Evolutionary conservation across 2,329 filamentous ascomycete genomes (phyloP), one percentile per base, ranked within the genome.

Genomic region (Colletotrichum costaricense): DNA sequence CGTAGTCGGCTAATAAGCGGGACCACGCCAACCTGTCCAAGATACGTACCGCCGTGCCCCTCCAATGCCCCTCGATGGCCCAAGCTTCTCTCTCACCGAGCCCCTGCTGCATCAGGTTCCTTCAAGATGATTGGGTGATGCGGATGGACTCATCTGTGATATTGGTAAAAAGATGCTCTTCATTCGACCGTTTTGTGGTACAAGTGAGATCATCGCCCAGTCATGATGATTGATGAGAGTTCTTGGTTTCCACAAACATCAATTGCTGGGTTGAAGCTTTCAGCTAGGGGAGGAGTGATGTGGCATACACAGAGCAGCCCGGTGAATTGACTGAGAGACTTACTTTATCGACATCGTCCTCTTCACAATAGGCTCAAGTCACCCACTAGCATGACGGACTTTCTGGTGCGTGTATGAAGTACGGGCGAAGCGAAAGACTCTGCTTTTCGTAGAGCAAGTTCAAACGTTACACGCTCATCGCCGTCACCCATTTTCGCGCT

Each of bases 121-220:
- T 52, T 63, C 30, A 4, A 30, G 12, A 16, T 30, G 55, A 30
- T 58, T 58, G 28, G 28, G 8, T 19, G 8, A 9, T n/a, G 55
- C 9, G 8, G 26, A 26, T 58, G 55, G 28, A 22, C 26, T 14
- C 30, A 28, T 46, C 33, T 33, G n/a, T 9, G 42, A 22, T 12
- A 63, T 69, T 63, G 60, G 42, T 62, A 65, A 70, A 26, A 24
- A 38, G 35, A 57, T 49, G 56, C 67, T 46, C 49, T 56, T 62
- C 67, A 70, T 70, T 73, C 70, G 70, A 69, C 59, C 24, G 3
- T 49, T 16, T 14, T 69, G 11, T 42, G 24, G 14, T 38, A 54
- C 54, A 9, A n/a, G 62, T 73, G 71, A 73, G 67, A 73, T 73
- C 71, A 73, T 73, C 46, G n/a, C 46, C 14, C 22, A 56, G 60